Evolutionary conservation across 169 alveolate genomes (phyloP).

Genomic region (Perkinsus olseni): DNA sequence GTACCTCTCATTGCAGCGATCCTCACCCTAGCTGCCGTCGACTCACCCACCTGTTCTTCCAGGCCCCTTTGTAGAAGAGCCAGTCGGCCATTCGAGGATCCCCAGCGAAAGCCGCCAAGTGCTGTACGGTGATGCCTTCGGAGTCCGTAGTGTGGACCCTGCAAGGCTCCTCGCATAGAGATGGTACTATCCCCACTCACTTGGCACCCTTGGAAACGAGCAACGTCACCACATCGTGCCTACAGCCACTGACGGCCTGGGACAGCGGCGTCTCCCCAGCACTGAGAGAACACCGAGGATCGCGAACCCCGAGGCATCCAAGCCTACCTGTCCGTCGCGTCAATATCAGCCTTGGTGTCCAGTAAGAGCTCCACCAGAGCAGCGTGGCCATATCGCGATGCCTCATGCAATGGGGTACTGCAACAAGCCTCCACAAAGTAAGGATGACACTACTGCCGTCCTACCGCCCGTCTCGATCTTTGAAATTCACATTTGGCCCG

Average conservation of each 20-base stretch:
- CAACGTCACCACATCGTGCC: constrained; percentile 14
- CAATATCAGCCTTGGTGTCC: constrained; percentile 21
- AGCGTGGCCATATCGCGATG: constrained; percentile 28
- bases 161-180: background rate
- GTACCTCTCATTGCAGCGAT: background rate
- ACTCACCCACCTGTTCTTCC: constrained; percentile 14
- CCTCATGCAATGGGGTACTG: constrained; percentile 31
- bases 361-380: constrained; percentile 20
- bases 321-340: constrained; percentile 21
- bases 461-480: background rate
- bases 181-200: background rate
- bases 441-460: background rate
- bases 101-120: constrained; percentile 31
- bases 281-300: background rate
- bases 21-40: background rate
- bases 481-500: constrained; percentile 24
- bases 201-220: background rate
- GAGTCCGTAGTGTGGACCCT: background rate
- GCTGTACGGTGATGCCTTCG: constrained; percentile 25
- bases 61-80: constrained; percentile 24
- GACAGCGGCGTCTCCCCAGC: constrained; percentile 33
- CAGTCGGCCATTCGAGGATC: constrained; percentile 18
- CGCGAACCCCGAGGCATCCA: background rate
- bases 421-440: constrained; percentile 15
- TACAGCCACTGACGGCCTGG: constrained; percentile 20